Conservation (phyloP, 768 basidiomycete species). For the Serendipita indica region DNA sequence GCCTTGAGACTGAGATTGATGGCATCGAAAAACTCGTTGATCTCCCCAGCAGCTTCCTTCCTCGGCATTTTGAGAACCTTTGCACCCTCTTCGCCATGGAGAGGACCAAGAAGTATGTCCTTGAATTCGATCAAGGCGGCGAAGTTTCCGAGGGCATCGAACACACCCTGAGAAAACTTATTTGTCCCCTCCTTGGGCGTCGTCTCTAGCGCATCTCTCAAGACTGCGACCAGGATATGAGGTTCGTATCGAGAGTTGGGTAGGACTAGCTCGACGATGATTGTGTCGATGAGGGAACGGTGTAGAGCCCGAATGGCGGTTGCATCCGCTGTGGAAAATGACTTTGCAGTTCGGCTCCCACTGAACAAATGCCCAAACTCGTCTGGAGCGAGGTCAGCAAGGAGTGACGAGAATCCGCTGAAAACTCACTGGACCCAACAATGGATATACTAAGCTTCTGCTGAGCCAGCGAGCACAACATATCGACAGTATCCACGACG, state of each 20-base stretch:
- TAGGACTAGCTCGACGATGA: constrained; percentile 69
- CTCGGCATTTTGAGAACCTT: constrained; percentile 31
- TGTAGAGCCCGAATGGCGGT: constrained; percentile 30
- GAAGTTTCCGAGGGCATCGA: constrained; percentile 71
- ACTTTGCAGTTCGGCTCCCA: constrained; percentile 28
- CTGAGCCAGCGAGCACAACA: constrained; percentile 47
- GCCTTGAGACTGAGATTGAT: constrained; percentile 24
- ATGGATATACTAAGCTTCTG: constrained; percentile 52
- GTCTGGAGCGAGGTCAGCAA: constrained; percentile 28
- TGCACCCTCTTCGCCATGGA: constrained; percentile 42
- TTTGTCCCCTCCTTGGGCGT: constrained; percentile 49
- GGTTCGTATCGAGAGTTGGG: constrained; percentile 54
- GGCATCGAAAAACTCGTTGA: constrained; percentile 56
- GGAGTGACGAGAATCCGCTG: constrained; percentile 12
- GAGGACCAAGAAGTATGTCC: constrained; percentile 45
- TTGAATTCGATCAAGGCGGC: constrained; percentile 57
- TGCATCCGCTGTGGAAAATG: constrained; percentile 26
- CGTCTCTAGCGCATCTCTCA: constrained; percentile 60
- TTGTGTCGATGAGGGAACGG: constrained; percentile 68
- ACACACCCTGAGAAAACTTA: constrained; percentile 56
- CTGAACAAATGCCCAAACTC: constrained; percentile 47
- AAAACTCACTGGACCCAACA: constrained; percentile 50
- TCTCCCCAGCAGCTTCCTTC: constrained; percentile 25
- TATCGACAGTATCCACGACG: constrained; percentile 46
- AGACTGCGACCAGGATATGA: constrained; percentile 46